Percentiles rank a stretch among this genome's conserved stretches.
These are phyloP conservation scores for Stachybotrys elegans DNA, from an alignment of 2,329 filamentous ascomycete species.

Conservation along the genomic window DNA sequence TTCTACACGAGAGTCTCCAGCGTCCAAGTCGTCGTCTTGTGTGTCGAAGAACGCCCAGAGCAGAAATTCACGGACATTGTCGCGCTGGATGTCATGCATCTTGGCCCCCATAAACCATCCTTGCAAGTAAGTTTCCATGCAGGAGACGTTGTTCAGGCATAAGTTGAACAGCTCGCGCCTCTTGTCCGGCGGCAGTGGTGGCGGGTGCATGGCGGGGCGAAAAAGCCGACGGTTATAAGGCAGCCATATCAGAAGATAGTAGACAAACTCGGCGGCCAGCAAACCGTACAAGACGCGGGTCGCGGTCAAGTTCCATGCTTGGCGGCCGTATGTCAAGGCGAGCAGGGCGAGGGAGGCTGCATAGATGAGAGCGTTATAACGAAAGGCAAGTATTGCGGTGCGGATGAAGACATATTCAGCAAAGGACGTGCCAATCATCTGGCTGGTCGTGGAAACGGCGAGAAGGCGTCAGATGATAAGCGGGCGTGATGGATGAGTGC, in stretches of 20 bases:
- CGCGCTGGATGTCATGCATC: slow-evolving; percentile 51
- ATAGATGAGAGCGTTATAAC: slow-evolving; percentile 37
- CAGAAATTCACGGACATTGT: slow-evolving; percentile 64
- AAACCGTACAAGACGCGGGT: slow-evolving; percentile 20
- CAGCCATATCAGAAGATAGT: slow-evolving; percentile 35
- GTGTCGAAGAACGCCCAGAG: slow-evolving; percentile 63
- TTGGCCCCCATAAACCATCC: slow-evolving; percentile 63
- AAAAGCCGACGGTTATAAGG: slow-evolving; percentile 36
- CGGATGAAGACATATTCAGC: slow-evolving; percentile 40
- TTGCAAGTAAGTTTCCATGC: slow-evolving; percentile 51
- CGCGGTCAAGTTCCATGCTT: slow-evolving; percentile 8
- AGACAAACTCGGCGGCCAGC: slow-evolving; percentile 34
- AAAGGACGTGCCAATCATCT: slow-evolving; percentile 18
- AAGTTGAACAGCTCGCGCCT: slow-evolving; percentile 51
- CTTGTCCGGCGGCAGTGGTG: slow-evolving; percentile 36
- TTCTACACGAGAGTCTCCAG: slow-evolving; percentile 24
- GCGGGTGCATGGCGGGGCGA: slow-evolving; percentile 33
- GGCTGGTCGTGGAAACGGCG: no score
- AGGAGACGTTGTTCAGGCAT: slow-evolving; percentile 49
- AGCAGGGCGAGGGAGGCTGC: slow-evolving; percentile 21
- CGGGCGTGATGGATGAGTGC: no score
- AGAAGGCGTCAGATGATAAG: no score
- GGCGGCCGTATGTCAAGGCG: slow-evolving; percentile 12
- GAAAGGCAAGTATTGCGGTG: slow-evolving; percentile 35
- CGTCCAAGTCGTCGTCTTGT: slow-evolving; percentile 22